Evolutionary conservation across 345 rosid genomes (phyloP).

Genomic region (Hibiscus tridactylites): DNA sequence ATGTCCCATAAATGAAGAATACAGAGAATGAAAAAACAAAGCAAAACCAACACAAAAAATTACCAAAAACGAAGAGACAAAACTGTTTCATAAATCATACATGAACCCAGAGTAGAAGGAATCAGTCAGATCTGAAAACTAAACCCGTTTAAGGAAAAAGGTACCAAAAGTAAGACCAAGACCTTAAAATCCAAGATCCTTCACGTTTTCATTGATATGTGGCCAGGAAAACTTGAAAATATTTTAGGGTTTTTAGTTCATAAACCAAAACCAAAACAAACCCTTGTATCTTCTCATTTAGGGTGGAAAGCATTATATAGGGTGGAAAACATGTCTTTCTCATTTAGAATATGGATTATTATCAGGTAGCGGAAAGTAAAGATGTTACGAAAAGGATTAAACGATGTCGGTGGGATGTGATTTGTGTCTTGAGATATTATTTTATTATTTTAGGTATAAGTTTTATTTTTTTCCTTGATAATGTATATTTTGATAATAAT

Average conservation of each 20-base stretch:
- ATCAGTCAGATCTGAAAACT: conserved; percentile 47
- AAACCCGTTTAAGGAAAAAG: conserved; percentile 29
- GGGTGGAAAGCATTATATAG: not conserved
- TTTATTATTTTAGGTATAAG: too few species aligned
- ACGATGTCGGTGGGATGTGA: too few species aligned
- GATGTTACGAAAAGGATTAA: too few species aligned
- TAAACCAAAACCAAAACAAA: conserved; percentile 1
- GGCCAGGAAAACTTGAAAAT: not conserved
- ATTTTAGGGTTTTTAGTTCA: conserved; percentile 27
- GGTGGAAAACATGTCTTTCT: not conserved
- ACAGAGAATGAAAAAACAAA: too few species aligned
- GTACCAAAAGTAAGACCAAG: conserved; percentile 12
- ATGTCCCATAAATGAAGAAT: conserved; percentile 20
- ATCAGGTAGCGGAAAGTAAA: not conserved
- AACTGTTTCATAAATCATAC: not conserved
- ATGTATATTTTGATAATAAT: too few species aligned
- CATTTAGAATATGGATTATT: not conserved
- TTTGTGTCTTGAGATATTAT: too few species aligned
- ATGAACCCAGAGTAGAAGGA: not conserved
- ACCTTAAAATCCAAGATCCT: conserved; percentile 14
- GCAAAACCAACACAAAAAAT: not conserved
- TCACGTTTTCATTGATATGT: conserved; percentile 4
- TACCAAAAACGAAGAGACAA: not conserved
- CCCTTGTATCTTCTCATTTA: not conserved
- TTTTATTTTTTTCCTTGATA: too few species aligned